These are phyloP conservation scores for Teratosphaeria viscida DNA, from an alignment of 2,329 filamentous ascomycete species.

Conservation along the genomic window DNA sequence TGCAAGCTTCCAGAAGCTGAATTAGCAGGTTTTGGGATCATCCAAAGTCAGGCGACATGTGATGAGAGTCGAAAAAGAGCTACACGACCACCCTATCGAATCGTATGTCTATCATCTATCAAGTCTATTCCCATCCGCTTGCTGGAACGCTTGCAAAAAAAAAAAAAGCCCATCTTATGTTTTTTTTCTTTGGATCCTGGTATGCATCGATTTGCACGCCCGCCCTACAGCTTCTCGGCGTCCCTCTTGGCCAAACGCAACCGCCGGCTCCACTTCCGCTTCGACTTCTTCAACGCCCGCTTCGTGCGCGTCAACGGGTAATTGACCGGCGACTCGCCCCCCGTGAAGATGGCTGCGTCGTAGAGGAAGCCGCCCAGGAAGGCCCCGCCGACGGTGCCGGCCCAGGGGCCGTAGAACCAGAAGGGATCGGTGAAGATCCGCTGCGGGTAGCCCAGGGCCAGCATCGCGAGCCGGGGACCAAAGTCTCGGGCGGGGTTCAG, in stretches of 20 bases:
- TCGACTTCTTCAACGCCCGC: slow-evolving; percentile 15
- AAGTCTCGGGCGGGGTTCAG: slow-evolving; percentile 43
- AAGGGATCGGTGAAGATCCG: slow-evolving; percentile 31
- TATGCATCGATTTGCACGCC: background rate
- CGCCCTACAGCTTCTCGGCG: background rate
- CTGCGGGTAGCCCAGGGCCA: slow-evolving; percentile 35
- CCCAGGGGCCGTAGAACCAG: slow-evolving; percentile 39
- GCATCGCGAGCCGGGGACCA: slow-evolving; percentile 37
- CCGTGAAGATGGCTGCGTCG: slow-evolving; percentile 40
- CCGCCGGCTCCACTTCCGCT: slow-evolving; percentile 16
- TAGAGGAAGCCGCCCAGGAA: slow-evolving; percentile 38
- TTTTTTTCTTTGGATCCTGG: background rate
- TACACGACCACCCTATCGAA: background rate
- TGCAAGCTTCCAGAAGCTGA: too few relatives aligned
- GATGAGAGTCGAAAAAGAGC: background rate
- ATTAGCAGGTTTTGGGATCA: background rate
- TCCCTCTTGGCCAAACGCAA: slow-evolving; percentile 4
- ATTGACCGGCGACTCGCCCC: slow-evolving; percentile 41
- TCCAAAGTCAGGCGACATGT: background rate
- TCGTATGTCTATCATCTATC: background rate
- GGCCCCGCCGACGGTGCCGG: slow-evolving; percentile 31
- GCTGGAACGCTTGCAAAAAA: background rate
- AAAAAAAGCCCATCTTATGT: background rate
- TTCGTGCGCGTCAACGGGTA: slow-evolving; percentile 30
- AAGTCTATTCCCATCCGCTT: background rate